Conservation (phyloP, 1,139 yeast species). For the Hemisphaericaspora xylanilytica region DNA sequence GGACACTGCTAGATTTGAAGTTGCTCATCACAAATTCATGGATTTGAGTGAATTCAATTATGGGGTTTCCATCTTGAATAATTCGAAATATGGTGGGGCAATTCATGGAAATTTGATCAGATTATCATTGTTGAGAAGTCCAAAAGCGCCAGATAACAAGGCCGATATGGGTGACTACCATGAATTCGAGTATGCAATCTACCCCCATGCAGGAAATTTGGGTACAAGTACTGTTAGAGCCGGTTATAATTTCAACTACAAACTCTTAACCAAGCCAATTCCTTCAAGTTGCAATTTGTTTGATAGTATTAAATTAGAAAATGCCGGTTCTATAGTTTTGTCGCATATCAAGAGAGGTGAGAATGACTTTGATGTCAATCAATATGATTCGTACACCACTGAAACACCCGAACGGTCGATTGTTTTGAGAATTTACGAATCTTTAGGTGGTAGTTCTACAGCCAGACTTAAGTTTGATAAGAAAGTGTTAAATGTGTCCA, state of each 20-base stretch:
- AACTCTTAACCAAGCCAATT: constrained; percentile 21
- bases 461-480: constrained; percentile 49
- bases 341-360: constrained; percentile 86
- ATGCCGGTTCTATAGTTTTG: constrained; percentile 55
- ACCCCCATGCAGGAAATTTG: constrained; percentile 74
- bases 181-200: constrained; percentile 75
- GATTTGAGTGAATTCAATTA: constrained; percentile 83
- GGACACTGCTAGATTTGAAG: constrained; percentile 97
- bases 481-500: constrained; percentile 34
- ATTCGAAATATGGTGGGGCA: constrained; percentile 87
- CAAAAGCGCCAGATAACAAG: constrained; percentile 86
- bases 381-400: constrained; percentile 36
- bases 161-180: constrained; percentile 96
- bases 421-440: constrained; percentile 75
- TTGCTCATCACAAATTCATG: constrained; percentile 90
- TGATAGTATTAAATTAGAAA: constrained; percentile 29
- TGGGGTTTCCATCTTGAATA: constrained; percentile 85
- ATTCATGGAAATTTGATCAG: constrained; percentile 89
- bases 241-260: constrained; percentile 80
- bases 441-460: constrained; percentile 74
- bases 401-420: constrained; percentile 48
- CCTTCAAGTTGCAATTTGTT: constrained; percentile 16
- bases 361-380: constrained; percentile 60
- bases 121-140: constrained; percentile 74
- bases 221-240: constrained; percentile 64